Evolutionary conservation across 768 basidiomycete species (phyloP).

Genomic region (Lentinula guzmanii): DNA sequence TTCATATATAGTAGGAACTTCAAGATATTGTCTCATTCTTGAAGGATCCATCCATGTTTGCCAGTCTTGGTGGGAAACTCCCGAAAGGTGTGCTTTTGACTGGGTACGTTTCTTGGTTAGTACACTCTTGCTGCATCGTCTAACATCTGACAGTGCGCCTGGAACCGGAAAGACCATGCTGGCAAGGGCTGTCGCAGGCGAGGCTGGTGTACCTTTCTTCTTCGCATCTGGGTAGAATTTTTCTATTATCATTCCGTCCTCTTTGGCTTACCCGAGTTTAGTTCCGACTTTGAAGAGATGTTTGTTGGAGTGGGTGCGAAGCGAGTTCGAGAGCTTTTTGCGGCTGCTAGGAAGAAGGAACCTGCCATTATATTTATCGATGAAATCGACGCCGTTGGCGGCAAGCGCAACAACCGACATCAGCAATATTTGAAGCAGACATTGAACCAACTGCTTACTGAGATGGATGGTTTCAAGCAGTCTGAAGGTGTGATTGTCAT

Average conservation of each 20-base stretch:
- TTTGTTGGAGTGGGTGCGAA: constrained; percentile 95
- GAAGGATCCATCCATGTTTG: constrained; percentile 87
- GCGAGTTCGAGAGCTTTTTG: constrained; percentile 91
- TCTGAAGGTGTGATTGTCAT: constrained; percentile 93
- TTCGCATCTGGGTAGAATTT: constrained; percentile 79
- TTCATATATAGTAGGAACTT: constrained; percentile 54
- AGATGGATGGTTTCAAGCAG: constrained; percentile 96
- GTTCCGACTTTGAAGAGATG: constrained; percentile 97
- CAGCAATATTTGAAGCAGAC: constrained; percentile 93
- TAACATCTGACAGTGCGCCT: constrained; percentile 43
- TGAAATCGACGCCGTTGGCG: constrained; percentile 90
- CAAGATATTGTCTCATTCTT: constrained; percentile 94
- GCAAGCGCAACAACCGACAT: constrained; percentile 77
- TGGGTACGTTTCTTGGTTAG: constrained; percentile 35
- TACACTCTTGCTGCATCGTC: background rate
- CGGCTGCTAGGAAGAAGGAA: constrained; percentile 88
- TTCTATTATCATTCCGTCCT: constrained; percentile 7
- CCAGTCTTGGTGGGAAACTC: constrained; percentile 86
- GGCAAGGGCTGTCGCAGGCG: constrained; percentile 95
- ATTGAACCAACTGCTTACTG: constrained; percentile 92
- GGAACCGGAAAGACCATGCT: constrained; percentile 98
- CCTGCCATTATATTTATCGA: constrained; percentile 99
- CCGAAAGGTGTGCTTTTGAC: constrained; percentile 91
- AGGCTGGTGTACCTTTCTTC: constrained; percentile 97
- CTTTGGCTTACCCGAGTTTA: constrained; percentile 19